These are phyloP conservation scores for Macrophomina tecta DNA, from an alignment of 2,329 filamentous ascomycete species.

Conservation along the genomic window DNA sequence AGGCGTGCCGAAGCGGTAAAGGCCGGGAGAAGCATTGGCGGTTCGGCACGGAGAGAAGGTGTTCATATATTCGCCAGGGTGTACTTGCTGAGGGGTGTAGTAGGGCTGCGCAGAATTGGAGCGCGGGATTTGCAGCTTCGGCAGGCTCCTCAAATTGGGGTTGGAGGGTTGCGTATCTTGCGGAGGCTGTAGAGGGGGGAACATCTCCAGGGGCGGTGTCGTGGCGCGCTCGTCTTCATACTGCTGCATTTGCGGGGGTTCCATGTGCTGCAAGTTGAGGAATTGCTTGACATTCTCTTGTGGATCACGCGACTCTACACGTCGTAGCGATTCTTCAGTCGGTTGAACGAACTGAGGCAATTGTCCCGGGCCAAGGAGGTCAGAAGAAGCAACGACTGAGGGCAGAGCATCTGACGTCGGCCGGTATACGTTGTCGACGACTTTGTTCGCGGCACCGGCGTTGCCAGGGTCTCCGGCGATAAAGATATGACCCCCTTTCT, in stretches of 20 bases:
- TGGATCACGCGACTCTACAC: slow-evolving; percentile 74
- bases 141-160: slow-evolving; percentile 60
- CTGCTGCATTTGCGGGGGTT: slow-evolving; percentile 64
- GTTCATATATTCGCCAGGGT: slow-evolving; percentile 31
- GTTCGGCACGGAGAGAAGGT: slow-evolving; percentile 54
- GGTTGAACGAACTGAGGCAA: slow-evolving; percentile 62
- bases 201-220: slow-evolving; percentile 48
- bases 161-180: slow-evolving; percentile 46
- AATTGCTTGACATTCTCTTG: slow-evolving; percentile 95
- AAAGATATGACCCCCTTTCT: slow-evolving; percentile 72
- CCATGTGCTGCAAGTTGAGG: slow-evolving; percentile 78
- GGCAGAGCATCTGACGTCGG: slow-evolving; percentile 77
- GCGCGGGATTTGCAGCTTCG: slow-evolving; percentile 62
- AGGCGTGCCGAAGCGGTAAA: slow-evolving; percentile 82
- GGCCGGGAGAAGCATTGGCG: slow-evolving; percentile 59
- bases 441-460: slow-evolving; percentile 65
- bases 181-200: slow-evolving; percentile 45
- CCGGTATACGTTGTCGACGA: slow-evolving; percentile 61
- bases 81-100: slow-evolving; percentile 33
- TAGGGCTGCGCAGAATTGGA: slow-evolving; percentile 43
- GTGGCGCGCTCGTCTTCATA: slow-evolving; percentile 63
- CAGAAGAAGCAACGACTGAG: slow-evolving; percentile 89
- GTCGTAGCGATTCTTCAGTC: slow-evolving; percentile 75
- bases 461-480: slow-evolving; percentile 82
- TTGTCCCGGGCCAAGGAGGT: slow-evolving; percentile 76